A percentile compares a stretch with the other conserved stretches of the same genome.
Evolutionary conservation across 225 moss, liverwort and hornwort genomes (phyloP).

Genomic region (Physcomitrium patens): DNA sequence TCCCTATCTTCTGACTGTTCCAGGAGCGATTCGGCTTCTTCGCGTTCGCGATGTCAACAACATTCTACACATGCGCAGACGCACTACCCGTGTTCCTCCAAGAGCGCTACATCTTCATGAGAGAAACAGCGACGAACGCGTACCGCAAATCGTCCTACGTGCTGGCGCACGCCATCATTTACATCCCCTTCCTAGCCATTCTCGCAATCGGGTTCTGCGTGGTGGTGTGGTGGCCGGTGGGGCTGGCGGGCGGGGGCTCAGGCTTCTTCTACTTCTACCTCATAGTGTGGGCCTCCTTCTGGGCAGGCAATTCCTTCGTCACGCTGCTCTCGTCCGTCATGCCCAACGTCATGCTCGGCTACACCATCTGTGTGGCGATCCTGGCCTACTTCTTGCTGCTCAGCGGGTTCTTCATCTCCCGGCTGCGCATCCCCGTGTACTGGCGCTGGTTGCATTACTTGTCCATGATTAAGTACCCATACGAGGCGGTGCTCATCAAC

Average conservation of each 20-base stretch:
- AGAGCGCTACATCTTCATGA: constrained; percentile 89
- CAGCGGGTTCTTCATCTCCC: constrained; percentile 76
- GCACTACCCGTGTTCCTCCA: constrained; percentile 82
- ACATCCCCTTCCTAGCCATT: constrained; percentile 66
- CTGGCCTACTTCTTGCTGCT: constrained; percentile 84
- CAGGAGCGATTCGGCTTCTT: constrained; percentile 54
- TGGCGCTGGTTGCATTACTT: constrained; percentile 93
- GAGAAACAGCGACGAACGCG: constrained; percentile 79
- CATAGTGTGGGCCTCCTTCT: constrained; percentile 50
- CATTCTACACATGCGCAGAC: constrained; percentile 83
- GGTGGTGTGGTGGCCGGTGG: constrained; percentile 82
- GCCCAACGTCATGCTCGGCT: constrained; percentile 83
- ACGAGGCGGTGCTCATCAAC: constrained; percentile 81
- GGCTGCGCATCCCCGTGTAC: constrained; percentile 75
- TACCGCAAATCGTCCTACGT: constrained; percentile 93
- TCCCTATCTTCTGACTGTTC: not conserved
- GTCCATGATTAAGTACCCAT: constrained; percentile 85
- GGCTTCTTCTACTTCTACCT: constrained; percentile 59
- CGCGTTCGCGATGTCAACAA: constrained; percentile 79
- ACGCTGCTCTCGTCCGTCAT: constrained; percentile 74
- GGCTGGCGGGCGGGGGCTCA: constrained; percentile 64
- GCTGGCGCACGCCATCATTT: constrained; percentile 73
- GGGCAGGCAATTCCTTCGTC: constrained; percentile 58
- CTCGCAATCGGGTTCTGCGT: constrained; percentile 64
- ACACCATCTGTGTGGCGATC: constrained; percentile 70